Percentiles rank a stretch among this genome's conserved stretches.
phyloP scores from a whole-genome alignment of 73 alveolate genomes.

The Symbiodinium pilosum region DNA sequence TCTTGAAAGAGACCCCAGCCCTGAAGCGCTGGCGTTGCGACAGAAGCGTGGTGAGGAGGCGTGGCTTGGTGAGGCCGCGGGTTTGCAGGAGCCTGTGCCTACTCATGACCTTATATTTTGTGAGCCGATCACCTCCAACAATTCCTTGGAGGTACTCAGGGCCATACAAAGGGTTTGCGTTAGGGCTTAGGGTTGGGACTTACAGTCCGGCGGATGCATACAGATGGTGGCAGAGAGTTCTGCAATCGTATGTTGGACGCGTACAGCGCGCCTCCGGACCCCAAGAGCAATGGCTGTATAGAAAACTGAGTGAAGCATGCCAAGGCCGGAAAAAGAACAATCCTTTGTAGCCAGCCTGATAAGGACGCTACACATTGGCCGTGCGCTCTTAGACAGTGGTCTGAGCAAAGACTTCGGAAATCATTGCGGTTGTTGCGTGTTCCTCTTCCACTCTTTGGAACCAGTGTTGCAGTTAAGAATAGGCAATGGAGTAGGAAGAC shows the following conservation, averaged over 20 bases:
- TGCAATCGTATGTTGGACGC: background rate
- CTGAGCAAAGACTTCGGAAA: background rate
- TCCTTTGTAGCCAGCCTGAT: background rate
- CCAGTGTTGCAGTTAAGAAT: background rate
- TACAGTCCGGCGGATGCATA: background rate
- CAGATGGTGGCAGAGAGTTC: background rate
- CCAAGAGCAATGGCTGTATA: background rate
- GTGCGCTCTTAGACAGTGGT: background rate
- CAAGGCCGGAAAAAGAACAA: background rate
- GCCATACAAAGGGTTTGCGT: background rate
- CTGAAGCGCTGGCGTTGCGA: too few species aligned
- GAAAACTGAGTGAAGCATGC: background rate
- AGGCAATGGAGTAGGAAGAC: background rate
- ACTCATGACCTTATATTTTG: background rate
- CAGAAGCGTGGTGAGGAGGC: too few species aligned
- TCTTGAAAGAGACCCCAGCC: too few species aligned
- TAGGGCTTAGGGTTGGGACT: background rate
- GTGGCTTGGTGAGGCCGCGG: background rate
- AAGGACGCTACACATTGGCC: background rate
- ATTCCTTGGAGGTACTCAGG: background rate
- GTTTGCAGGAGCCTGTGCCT: background rate
- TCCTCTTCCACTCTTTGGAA: background rate
- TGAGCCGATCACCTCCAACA: background rate
- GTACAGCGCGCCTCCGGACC: background rate
- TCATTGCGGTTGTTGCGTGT: background rate